phyloP scores from a whole-genome alignment of 768 basidiomycete genomes.

The Cystoderma amianthinum region DNA sequence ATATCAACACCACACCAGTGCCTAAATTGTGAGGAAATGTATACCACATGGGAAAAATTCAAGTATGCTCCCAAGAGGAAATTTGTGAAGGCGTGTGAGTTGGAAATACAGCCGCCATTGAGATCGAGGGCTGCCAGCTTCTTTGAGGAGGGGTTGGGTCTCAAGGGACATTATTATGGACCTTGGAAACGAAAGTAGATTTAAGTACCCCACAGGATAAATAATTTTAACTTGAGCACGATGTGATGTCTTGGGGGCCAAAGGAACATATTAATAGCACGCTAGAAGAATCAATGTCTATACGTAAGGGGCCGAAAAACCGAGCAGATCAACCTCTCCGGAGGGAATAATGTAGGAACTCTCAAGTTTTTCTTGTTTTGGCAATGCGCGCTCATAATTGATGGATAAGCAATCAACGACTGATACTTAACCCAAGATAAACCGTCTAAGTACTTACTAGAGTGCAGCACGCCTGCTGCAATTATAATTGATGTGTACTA shows the following conservation, averaged over 20 bases:
- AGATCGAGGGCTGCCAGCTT: not conserved
- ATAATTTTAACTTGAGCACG: not conserved
- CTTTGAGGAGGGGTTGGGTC: not conserved
- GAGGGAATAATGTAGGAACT: too few relatives aligned
- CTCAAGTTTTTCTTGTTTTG: too few relatives aligned
- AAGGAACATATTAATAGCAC: not conserved
- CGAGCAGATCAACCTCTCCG: too few relatives aligned
- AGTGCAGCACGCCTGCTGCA: too few relatives aligned
- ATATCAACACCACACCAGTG: not conserved
- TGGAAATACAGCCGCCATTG: not conserved
- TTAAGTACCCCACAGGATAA: too few relatives aligned
- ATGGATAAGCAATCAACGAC: too few relatives aligned
- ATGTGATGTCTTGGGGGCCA: not conserved
- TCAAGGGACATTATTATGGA: not conserved
- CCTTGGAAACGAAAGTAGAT: not conserved
- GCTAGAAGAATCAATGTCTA: too few relatives aligned
- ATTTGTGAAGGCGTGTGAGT: not conserved
- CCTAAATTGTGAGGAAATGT: not conserved
- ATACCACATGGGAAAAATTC: not conserved
- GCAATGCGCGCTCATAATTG: too few relatives aligned
- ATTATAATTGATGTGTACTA: too few relatives aligned
- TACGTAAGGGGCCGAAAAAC: too few relatives aligned
- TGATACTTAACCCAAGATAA: too few relatives aligned
- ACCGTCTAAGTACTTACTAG: too few relatives aligned
- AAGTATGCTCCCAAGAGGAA: constrained; percentile 1